Evolutionary conservation across 371 early-diverging fungal species (phyloP), one percentile per base, ranked within the genome.

Genomic region (Syncephalis plumigaleata): DNA sequence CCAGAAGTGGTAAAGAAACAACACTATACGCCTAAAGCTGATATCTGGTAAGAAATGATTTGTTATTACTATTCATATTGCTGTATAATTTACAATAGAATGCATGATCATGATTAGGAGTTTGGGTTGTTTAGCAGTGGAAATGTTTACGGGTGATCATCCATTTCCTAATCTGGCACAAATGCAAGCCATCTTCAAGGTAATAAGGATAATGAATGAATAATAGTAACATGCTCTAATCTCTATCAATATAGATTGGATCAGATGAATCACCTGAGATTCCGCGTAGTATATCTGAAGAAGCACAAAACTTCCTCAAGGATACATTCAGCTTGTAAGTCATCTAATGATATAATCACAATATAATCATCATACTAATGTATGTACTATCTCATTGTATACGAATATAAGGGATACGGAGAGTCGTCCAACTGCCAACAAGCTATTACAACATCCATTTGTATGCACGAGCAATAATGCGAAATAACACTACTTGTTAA

Each of bases 71-170:
- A n/a, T 36, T 3, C 9, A 9, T 18, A 15, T 21, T 23, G 9
- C 48, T 18, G 3, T 16, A 18, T 43, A 7, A 22, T 2, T 24
- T 38, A 16, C 21, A 22, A n/a, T n/a, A n/a, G n/a, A n/a, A n/a
- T n/a, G n/a, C n/a, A n/a, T n/a, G n/a, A n/a, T n/a, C n/a, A n/a
- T n/a, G n/a, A 9, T 18, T 45, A 57, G 63, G 53, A 71, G 77
- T 47, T 66, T 95, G 18, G 96, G 93, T 5, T 96, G 97, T 58
- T 75, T 96, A 55, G 76, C 90, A 0, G 78, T 92, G 1, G 97
- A 96, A 64, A 96, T 96, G 97, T 76, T 91, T 57, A 91, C 93
- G 0, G 90, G 87, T 3, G 69, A 75, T 15, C 92, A 93, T 59
- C 97, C 97, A 4, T 96, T 92, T 71, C 79, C 87, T n/a, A 77